Conservation (phyloP, 345 rosid genomes). For the Eucalyptus dawsonii region DNA sequence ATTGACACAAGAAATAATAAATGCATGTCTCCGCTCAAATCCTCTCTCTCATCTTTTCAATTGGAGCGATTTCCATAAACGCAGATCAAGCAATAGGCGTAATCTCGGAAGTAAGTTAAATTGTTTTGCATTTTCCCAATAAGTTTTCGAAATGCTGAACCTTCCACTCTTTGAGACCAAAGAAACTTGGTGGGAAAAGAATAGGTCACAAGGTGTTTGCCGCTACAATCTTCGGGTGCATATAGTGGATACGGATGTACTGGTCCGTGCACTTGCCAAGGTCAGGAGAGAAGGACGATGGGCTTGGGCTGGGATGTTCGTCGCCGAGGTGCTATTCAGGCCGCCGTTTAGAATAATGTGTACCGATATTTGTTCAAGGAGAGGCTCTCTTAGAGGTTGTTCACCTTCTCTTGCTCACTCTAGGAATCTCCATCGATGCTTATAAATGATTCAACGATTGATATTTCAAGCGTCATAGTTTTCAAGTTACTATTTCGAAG, state of each 20-base stretch:
- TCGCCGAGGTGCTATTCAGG: conserved; percentile 32
- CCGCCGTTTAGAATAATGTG: conserved; percentile 26
- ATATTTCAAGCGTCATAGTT: not conserved
- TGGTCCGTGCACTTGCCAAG: conserved; percentile 8
- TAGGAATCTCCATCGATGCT: not conserved
- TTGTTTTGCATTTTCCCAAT: too few species aligned
- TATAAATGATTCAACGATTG: not conserved
- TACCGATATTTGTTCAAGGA: conserved; percentile 14
- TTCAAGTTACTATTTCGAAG: not conserved
- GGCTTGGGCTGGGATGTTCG: conserved; percentile 26
- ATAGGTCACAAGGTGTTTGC: not conserved
- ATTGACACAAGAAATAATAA: too few species aligned
- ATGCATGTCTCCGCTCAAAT: too few species aligned
- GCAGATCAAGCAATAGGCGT: too few species aligned
- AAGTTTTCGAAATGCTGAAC: not conserved
- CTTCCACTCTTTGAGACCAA: not conserved
- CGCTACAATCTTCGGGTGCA: conserved; percentile 10
- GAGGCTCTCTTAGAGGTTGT: conserved; percentile 23
- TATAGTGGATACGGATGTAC: conserved; percentile 21
- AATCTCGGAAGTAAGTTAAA: too few species aligned
- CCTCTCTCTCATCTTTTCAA: too few species aligned
- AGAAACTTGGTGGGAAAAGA: not conserved
- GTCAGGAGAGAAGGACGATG: not conserved
- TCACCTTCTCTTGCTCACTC: not conserved
- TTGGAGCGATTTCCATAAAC: too few species aligned